These are phyloP conservation scores for Zoysia matrella DNA, from an alignment of 202 grass and related monocot genomes.

Conservation along the genomic window DNA sequence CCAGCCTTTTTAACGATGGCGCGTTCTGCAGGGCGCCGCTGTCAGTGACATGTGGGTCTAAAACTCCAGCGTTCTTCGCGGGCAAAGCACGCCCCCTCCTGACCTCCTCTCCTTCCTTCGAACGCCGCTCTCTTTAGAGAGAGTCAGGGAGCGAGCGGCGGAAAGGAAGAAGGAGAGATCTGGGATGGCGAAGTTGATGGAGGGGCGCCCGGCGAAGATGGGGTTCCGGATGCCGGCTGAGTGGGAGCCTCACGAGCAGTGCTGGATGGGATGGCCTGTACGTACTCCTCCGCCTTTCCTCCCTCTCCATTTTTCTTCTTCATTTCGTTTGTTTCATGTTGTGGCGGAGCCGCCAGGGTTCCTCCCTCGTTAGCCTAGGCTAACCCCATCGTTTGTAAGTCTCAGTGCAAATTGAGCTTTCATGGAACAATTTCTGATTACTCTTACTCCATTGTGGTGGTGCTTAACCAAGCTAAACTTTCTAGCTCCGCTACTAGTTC, in stretches of 20 bases:
- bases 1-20: too few relatives aligned
- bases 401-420: too few relatives aligned
- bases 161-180: background rate
- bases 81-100: background rate
- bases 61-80: background rate
- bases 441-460: too few relatives aligned
- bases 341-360: too few relatives aligned
- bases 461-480: too few relatives aligned
- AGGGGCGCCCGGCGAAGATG: conserved; percentile 48
- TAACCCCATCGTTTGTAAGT: too few relatives aligned
- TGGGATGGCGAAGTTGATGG: conserved; percentile 50
- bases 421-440: too few relatives aligned
- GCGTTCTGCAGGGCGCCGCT: too few relatives aligned
- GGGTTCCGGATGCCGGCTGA: conserved; percentile 91
- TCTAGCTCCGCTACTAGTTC: too few relatives aligned
- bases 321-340: background rate
- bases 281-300: background rate
- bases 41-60: background rate
- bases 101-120: background rate
- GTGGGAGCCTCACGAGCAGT: conserved; percentile 86
- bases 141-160: background rate
- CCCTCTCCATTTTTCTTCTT: background rate
- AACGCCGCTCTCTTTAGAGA: too few relatives aligned
- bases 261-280: conserved; percentile 97
- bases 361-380: too few relatives aligned